Base-by-base conservation (phyloP, 495 filamentous ascomycete genomes). In the Aspergillus incahuasiensis region DNA sequence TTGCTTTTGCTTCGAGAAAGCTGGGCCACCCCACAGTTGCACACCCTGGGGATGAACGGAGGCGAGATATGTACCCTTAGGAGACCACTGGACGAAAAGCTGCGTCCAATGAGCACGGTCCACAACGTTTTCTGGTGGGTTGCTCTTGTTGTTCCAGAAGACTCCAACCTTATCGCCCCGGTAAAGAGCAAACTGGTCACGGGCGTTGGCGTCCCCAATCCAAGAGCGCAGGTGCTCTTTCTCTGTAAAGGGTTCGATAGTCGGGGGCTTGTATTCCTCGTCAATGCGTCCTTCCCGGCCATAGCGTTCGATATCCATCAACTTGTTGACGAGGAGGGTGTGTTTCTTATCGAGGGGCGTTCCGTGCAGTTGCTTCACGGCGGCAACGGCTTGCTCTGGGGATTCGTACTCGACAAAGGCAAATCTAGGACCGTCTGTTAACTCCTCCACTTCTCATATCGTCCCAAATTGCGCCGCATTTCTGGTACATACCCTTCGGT, bases 141-240 rank as follows among this genome's bases (percentile, higher is more conserved):
- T 94, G 72, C 85, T 90, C 76, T 95, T 92, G 81, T 90, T 94
- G 75, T 97, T 97, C 92, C 91, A 97, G 79, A 90, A 96, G 0
- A 98, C 88, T 43, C 90, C 91, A 16, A 98, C 94, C 54, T 86
- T 84, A 41, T 97, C 94, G 55, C 83, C 84, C 38, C 88, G 85
- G 80, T 86, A 96, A 79, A 97, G 90, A 62, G 87, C 87, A 62
- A 97, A 90, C 71, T 98, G 92, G 71, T 98, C 94, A 22, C 94
- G 89, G 46, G 86, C 90, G 57, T 85, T 88, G 51, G 83, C 74
- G 68, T 98, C 94, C 34, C 84, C 85, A 58, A 98, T 76, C 85
- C 92, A 98, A 63, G 86, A 96, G 60, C 94, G 84, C 56, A 98
- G 79, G 71, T 98, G 95, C 72, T 97, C 92, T 79, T 91, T 90